Conservation (phyloP, 148 eudicot genomes). For the Nepenthes mirabilis region DNA sequence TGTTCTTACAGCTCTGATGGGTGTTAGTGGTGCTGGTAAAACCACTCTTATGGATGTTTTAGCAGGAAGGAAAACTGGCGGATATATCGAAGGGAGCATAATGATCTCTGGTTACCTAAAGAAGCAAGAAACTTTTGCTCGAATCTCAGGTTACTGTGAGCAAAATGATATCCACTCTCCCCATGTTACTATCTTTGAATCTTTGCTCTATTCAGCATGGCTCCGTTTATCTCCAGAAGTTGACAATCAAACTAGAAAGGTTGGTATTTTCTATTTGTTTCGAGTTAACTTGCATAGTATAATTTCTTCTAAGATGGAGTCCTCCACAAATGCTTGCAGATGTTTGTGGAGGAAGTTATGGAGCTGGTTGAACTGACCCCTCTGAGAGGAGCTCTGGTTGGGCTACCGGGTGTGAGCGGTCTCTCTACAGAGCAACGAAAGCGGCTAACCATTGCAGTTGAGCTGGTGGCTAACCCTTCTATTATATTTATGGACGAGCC, state of each 20-base stretch:
- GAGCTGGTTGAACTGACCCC: conserved; percentile 33
- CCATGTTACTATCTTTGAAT: conserved; percentile 64
- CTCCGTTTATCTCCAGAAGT: conserved; percentile 60
- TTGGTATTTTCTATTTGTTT: conserved; percentile 4
- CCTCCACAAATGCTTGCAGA: conserved; percentile 16
- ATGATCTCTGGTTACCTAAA: conserved; percentile 72
- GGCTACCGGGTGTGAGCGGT: conserved; percentile 40
- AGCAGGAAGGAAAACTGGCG: conserved; percentile 87
- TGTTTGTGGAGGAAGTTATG: conserved; percentile 51
- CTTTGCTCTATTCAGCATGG: conserved; percentile 70
- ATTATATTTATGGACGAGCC: conserved; percentile 73
- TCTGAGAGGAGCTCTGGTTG: conserved; percentile 36
- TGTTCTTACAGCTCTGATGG: conserved; percentile 70
- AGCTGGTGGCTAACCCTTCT: conserved; percentile 59
- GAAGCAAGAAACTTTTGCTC: conserved; percentile 72
- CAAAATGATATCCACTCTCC: conserved; percentile 82
- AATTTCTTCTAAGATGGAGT: no score
- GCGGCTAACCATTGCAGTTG: conserved; percentile 61
- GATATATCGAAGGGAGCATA: conserved; percentile 60
- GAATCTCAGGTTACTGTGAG: conserved; percentile 77
- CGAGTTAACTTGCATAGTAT: no score
- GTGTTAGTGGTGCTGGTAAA: conserved; percentile 94
- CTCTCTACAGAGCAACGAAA: conserved; percentile 69
- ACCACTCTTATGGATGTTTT: conserved; percentile 82
- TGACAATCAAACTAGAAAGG: conserved; percentile 40